Evolutionary conservation across 129 eudicot species (phyloP), one percentile per base, ranked within the genome.

Genomic region (Chrysanthemum seticuspe): DNA sequence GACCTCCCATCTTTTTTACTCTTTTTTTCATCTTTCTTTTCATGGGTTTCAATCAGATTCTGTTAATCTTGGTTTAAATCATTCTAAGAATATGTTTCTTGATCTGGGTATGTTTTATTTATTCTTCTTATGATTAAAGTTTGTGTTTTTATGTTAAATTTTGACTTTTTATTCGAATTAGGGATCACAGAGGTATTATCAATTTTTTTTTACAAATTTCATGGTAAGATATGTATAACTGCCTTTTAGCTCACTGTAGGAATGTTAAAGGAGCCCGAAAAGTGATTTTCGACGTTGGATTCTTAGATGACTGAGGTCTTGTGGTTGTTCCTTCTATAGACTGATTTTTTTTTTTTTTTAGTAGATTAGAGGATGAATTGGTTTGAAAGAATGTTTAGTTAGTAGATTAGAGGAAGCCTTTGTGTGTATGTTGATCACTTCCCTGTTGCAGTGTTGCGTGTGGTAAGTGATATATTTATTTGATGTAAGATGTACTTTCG

Each of bases 91-190:
- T 5, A 29, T 19, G 47, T 27, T 11, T 63, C 54, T 78, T 78
- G 48, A 78, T 78, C 74, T 65, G 62, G 73, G 61, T 63, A 72
- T 71, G 68, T 10, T 54, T 40, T 21, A 2, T 63, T 36, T 63
- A n/a, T 15, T 13, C 6, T 71, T 40, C 0, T 40, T 40, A 2
- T 40, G 47, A 40, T 40, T 40, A 40, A 58, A 12, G 49, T 67
- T 76, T 68, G 50, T 13, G 8, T 68, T 15, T 62, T 11, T 23
- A 23, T 23, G 1, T 23, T 23, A 23, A 23, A 0, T 23, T 23
- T 23, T 23, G 25, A 23, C 25, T 23, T 23, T 23, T 23, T 7
- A 53, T 36, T 45, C 6, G 65, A 54, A 65, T 66, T 29, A 73
- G 77, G 62, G 54, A 61, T 61, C 76, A 61, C 67, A 61, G 21